Conservation (phyloP, 225 moss, liverwort and hornwort species). For the Polytrichum formosum region DNA sequence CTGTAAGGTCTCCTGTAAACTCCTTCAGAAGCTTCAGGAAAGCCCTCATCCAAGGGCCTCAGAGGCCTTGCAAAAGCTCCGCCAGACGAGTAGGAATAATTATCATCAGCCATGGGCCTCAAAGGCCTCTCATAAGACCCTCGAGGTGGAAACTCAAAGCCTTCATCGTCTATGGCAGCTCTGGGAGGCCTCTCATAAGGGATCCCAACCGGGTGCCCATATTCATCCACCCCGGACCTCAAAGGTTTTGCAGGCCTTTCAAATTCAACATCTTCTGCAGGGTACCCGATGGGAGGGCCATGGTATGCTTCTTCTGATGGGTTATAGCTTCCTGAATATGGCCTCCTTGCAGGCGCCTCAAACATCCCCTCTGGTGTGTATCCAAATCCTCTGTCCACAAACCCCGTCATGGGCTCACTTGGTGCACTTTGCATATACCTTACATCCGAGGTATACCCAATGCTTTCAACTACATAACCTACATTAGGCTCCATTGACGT, state of each 20-base stretch:
- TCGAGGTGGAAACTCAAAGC: constrained; percentile 9
- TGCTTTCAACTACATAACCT: constrained; percentile 13
- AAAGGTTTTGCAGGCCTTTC: constrained; percentile 10
- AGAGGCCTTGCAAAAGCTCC: constrained; percentile 6
- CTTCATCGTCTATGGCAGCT: constrained; percentile 10
- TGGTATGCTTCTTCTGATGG: constrained; percentile 10
- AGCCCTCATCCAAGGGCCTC: constrained; percentile 12
- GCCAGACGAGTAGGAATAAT: constrained; percentile 8
- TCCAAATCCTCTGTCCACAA: constrained; percentile 30
- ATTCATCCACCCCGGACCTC: constrained; percentile 24
- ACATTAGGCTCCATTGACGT: constrained; percentile 8
- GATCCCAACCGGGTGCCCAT: constrained; percentile 15
- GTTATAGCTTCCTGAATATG: constrained; percentile 19
- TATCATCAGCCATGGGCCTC: constrained; percentile 17
- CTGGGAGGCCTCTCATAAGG: constrained; percentile 12
- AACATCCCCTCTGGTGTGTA: constrained; percentile 16
- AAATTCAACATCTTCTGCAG: constrained; percentile 4
- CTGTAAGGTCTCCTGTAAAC: constrained; percentile 1
- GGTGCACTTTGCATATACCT: constrained; percentile 32
- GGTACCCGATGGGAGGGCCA: constrained; percentile 1
- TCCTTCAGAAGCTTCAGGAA: too few species aligned
- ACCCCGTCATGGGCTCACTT: constrained; percentile 26
- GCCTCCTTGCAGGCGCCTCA: not conserved
- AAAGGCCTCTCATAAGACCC: constrained; percentile 8
- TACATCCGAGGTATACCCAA: constrained; percentile 7